Conservation (phyloP, 306 rosid genomes). For the Glycine soja region DNA sequence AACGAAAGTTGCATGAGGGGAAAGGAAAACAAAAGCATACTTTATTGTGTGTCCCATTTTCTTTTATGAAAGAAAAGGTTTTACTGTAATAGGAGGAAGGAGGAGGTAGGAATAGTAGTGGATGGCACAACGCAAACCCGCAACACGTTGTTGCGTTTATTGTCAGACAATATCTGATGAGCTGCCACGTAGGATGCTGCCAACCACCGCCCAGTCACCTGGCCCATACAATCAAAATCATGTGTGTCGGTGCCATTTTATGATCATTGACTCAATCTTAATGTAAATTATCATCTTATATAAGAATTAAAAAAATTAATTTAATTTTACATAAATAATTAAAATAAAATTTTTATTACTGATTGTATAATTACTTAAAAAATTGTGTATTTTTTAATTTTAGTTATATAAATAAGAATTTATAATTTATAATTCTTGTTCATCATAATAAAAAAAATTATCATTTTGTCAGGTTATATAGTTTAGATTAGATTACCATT, state of each 20-base stretch:
- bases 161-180: slow-evolving; percentile 5
- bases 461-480: too few species aligned
- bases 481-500: too few species aligned
- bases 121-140: not conserved
- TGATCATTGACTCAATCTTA: not conserved
- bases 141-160: not conserved
- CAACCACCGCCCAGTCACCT: slow-evolving; percentile 9
- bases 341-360: too few species aligned
- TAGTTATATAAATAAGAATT: too few species aligned
- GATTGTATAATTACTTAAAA: too few species aligned
- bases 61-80: not conserved
- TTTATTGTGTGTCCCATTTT: not conserved
- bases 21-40: not conserved
- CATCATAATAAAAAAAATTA: too few species aligned
- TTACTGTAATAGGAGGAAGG: not conserved
- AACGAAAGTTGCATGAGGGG: not conserved
- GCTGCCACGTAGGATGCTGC: slow-evolving; percentile 17
- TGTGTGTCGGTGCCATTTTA: not conserved
- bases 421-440: too few species aligned
- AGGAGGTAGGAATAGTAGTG: not conserved
- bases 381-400: too few species aligned
- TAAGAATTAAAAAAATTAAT: too few species aligned
- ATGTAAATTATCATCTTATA: too few species aligned
- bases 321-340: too few species aligned
- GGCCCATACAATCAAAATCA: not conserved